Evolutionary conservation across 2,329 filamentous ascomycete species (phyloP).

Genomic region (Aspergillus aculeatus): DNA sequence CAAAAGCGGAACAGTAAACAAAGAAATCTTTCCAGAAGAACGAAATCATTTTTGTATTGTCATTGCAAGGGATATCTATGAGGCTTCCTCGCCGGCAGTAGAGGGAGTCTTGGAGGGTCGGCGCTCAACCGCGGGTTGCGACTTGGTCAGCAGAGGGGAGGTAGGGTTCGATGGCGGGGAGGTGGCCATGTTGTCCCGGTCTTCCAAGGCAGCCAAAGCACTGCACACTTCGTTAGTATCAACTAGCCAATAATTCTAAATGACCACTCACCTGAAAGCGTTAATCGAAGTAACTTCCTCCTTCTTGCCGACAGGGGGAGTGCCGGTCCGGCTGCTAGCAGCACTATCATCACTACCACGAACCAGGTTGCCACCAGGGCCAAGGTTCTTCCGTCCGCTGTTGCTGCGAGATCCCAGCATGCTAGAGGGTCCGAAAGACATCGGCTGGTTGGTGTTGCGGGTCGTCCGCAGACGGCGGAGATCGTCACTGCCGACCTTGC

Average conservation of each 20-base stretch:
- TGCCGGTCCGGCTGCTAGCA: slow-evolving; percentile 84
- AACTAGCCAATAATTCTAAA: not conserved
- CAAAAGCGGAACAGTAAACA: slow-evolving; percentile 15
- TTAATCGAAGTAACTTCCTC: slow-evolving; percentile 72
- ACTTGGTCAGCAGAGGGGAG: slow-evolving; percentile 48
- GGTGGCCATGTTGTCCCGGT: slow-evolving; percentile 46
- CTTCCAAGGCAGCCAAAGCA: slow-evolving; percentile 49
- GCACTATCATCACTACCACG: slow-evolving; percentile 81
- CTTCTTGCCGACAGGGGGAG: slow-evolving; percentile 70
- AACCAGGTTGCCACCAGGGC: slow-evolving; percentile 69
- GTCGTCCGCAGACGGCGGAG: slow-evolving; percentile 70
- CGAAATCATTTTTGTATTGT: slow-evolving; percentile 38
- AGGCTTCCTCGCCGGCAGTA: slow-evolving; percentile 41
- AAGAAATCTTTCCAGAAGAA: slow-evolving; percentile 37
- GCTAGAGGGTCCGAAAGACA: slow-evolving; percentile 75
- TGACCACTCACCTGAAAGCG: slow-evolving; percentile 78
- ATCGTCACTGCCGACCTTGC: slow-evolving; percentile 88
- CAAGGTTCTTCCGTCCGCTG: slow-evolving; percentile 72
- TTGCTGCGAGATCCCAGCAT: slow-evolving; percentile 88
- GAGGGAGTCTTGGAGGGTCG: slow-evolving; percentile 45
- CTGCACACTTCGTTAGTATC: slow-evolving; percentile 29
- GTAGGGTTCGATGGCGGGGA: slow-evolving; percentile 51
- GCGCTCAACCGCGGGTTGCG: slow-evolving; percentile 46
- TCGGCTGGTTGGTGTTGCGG: slow-evolving; percentile 63
- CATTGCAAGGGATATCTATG: slow-evolving; percentile 41